A percentile compares a stretch with the other conserved stretches of the same genome.
Evolutionary conservation across 345 rosid genomes (phyloP).

Genomic region (Arabidopsis suecica): DNA sequence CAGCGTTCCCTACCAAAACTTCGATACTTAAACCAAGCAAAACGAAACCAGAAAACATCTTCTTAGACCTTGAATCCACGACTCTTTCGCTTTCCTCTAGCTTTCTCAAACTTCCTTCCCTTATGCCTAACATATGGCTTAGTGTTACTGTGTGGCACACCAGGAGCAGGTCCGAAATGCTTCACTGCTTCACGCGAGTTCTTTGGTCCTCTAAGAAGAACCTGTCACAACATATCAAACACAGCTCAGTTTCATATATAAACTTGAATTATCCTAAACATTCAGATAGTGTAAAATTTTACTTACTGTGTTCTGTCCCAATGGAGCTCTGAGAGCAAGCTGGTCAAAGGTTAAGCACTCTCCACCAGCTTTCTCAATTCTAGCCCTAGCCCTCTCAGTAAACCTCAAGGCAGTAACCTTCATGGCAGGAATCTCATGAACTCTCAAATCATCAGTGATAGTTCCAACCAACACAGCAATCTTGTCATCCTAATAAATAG

Average conservation of each 20-base stretch:
- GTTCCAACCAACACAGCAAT: slow-evolving; percentile 86
- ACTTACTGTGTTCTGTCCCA: slow-evolving; percentile 92
- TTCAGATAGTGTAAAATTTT: background rate
- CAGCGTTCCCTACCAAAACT: slow-evolving; percentile 45
- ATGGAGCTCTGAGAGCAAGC: slow-evolving; percentile 89
- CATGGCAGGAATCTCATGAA: slow-evolving; percentile 77
- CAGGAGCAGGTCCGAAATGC: slow-evolving; percentile 96
- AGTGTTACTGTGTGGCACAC: slow-evolving; percentile 89
- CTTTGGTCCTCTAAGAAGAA: slow-evolving; percentile 92
- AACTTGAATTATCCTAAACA: background rate
- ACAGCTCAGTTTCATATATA: background rate
- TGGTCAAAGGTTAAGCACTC: slow-evolving; percentile 93
- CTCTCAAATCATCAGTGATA: slow-evolving; percentile 81
- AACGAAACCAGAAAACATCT: slow-evolving; percentile 18
- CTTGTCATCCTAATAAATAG: slow-evolving; percentile 57
- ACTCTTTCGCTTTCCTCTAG: slow-evolving; percentile 86
- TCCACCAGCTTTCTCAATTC: slow-evolving; percentile 97
- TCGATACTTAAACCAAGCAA: slow-evolving; percentile 35
- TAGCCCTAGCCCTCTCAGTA: slow-evolving; percentile 89
- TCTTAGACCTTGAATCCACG: slow-evolving; percentile 70
- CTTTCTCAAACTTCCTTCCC: slow-evolving; percentile 91
- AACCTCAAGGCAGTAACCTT: slow-evolving; percentile 86
- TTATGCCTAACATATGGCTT: slow-evolving; percentile 80
- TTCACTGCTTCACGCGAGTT: slow-evolving; percentile 92
- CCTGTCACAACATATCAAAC: slow-evolving; percentile 44